Evolutionary conservation across 2,329 filamentous ascomycete genomes (phyloP).

Genomic region (Fusarium mangiferae): DNA sequence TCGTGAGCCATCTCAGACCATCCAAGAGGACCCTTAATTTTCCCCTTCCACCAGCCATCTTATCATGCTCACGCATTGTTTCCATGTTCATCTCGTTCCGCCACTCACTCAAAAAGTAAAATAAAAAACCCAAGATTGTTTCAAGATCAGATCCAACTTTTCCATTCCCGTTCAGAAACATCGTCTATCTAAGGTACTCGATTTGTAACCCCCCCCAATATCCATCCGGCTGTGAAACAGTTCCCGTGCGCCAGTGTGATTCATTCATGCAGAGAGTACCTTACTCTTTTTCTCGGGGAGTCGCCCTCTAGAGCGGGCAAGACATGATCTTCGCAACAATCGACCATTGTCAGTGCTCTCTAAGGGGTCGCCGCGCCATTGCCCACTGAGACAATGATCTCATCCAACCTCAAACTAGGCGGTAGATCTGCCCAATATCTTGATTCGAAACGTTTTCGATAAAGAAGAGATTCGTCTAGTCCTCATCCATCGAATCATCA

Average conservation of each 20-base stretch:
- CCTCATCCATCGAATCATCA: slow-evolving; percentile 65
- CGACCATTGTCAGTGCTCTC: slow-evolving; percentile 17
- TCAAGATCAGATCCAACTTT: slow-evolving; percentile 32
- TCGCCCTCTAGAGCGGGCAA: slow-evolving; percentile 5
- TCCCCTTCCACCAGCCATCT: neutral
- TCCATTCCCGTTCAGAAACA: slow-evolving; percentile 26
- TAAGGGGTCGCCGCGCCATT: slow-evolving; percentile 10
- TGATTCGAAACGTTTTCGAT: slow-evolving; percentile 12
- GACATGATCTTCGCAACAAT: slow-evolving; percentile 25
- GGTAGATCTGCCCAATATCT: slow-evolving; percentile 4
- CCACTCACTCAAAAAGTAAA: neutral
- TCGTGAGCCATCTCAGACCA: slow-evolving; percentile 2
- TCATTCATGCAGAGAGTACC: slow-evolving; percentile 21
- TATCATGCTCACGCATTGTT: neutral
- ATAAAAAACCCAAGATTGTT: slow-evolving; percentile 9
- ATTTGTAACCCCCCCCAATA: slow-evolving; percentile 3
- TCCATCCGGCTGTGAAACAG: slow-evolving; percentile 30
- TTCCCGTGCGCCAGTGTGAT: slow-evolving; percentile 32
- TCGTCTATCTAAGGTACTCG: slow-evolving; percentile 27
- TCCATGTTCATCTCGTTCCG: slow-evolving; percentile 23
- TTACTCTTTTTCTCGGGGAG: slow-evolving; percentile 6
- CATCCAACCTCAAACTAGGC: slow-evolving; percentile 9
- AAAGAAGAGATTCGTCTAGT: slow-evolving; percentile 48
- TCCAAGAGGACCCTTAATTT: slow-evolving; percentile 2
- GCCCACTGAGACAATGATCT: slow-evolving; percentile 22